Evolutionary conservation across 2,329 filamentous ascomycete species (phyloP).

Genomic region (Verticillium longisporum): DNA sequence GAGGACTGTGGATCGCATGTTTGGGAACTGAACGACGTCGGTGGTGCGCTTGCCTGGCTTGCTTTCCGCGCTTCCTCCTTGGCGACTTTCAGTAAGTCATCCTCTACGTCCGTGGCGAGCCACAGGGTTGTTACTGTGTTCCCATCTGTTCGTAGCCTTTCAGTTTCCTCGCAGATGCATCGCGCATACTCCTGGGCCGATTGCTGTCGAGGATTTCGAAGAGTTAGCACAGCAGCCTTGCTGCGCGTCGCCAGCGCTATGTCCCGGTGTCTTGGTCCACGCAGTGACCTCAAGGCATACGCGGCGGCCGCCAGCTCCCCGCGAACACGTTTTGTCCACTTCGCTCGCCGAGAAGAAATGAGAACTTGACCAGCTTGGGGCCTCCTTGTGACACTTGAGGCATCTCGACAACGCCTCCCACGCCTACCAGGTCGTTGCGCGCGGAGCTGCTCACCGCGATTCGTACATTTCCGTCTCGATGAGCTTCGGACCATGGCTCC

Average conservation of each 20-base stretch:
- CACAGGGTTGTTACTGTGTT: neutral
- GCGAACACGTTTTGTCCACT: slow-evolving; percentile 12
- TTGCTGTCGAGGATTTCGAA: slow-evolving; percentile 11
- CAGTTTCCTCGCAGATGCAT: slow-evolving; percentile 11
- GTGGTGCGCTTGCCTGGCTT: neutral
- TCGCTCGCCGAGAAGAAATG: slow-evolving; percentile 10
- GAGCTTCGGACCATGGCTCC: neutral
- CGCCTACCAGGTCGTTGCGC: slow-evolving; percentile 11
- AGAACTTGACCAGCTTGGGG: slow-evolving; percentile 8
- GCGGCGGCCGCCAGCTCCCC: slow-evolving; percentile 11
- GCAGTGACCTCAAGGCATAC: slow-evolving; percentile 8
- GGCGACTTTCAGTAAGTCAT: neutral
- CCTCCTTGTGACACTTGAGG: neutral
- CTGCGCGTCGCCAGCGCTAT: slow-evolving; percentile 9
- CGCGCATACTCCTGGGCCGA: slow-evolving; percentile 13
- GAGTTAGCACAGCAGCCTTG: slow-evolving; percentile 8
- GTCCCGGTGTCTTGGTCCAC: slow-evolving; percentile 3
- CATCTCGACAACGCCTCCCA: slow-evolving; percentile 7
- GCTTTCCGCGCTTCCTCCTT: neutral
- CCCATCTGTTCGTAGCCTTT: slow-evolving; percentile 1
- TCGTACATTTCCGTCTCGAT: neutral
- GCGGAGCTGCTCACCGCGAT: slow-evolving; percentile 13
- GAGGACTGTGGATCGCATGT: neutral
- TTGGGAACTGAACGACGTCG: neutral
- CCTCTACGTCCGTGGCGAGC: neutral